Conservation (phyloP, 1,284 basidiomycete species). For the Singerocomus rubriflavus region DNA sequence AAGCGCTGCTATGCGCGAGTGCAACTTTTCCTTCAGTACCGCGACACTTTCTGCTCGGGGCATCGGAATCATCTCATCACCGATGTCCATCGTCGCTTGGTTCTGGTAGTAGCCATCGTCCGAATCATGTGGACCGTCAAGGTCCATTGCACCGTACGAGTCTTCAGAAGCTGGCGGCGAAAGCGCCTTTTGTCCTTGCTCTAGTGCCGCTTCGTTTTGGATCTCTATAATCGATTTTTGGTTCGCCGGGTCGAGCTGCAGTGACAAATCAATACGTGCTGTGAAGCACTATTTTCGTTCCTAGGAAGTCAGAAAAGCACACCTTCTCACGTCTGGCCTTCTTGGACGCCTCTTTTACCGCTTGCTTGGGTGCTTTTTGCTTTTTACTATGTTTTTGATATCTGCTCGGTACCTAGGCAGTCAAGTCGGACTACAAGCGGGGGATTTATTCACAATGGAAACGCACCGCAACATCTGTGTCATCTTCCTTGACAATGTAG, state of each 20-base stretch:
- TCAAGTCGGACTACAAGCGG: neutral
- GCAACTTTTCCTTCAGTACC: conserved; percentile 75
- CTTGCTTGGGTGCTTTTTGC: conserved; percentile 76
- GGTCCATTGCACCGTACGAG: conserved; percentile 14
- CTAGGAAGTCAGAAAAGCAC: neutral
- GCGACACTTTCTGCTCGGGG: conserved; percentile 63
- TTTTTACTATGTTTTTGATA: conserved; percentile 91
- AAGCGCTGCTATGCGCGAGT: conserved; percentile 72
- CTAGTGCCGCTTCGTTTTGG: conserved; percentile 50
- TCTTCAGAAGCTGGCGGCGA: neutral
- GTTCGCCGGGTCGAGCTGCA: conserved; percentile 86
- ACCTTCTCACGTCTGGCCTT: conserved; percentile 86
- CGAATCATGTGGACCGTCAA: conserved; percentile 23
- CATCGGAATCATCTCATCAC: conserved; percentile 58
- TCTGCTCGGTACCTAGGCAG: conserved; percentile 58
- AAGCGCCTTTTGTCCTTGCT: conserved; percentile 13
- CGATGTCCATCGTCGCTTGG: conserved; percentile 22
- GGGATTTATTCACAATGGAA: neutral
- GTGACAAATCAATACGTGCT: neutral
- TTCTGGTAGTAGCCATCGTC: conserved; percentile 31
- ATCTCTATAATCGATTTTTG: conserved; percentile 80
- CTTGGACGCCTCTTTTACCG: conserved; percentile 82
- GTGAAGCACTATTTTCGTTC: neutral
- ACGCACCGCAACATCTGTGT: conserved; percentile 15
- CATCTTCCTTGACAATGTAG: conserved; percentile 71